phyloP scores from a whole-genome alignment of 192 early-diverging fungal genomes.

The Linnemannia zychae region DNA sequence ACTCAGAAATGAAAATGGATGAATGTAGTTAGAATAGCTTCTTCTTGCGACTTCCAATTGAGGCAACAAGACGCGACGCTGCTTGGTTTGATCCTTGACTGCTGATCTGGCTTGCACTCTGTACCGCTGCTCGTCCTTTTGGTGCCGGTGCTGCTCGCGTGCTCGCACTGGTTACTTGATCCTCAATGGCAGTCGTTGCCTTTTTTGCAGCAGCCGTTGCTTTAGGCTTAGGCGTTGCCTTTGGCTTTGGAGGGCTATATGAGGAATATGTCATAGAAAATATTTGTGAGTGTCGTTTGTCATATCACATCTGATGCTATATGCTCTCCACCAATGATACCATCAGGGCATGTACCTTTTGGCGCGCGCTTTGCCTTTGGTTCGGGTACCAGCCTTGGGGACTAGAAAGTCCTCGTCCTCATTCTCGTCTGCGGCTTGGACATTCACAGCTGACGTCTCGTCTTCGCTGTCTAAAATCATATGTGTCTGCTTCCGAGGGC shows the following conservation, averaged over 20 bases:
- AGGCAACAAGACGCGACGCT: slow-evolving; percentile 18
- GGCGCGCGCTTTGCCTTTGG: slow-evolving; percentile 28
- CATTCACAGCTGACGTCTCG: slow-evolving; percentile 5
- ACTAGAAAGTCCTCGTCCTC: slow-evolving; percentile 22
- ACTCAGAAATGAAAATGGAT: too few species aligned
- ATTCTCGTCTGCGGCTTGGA: slow-evolving; percentile 16
- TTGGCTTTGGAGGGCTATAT: slow-evolving; percentile 12
- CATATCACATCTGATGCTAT: not conserved
- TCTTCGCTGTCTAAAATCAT: slow-evolving; percentile 56
- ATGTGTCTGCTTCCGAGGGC: slow-evolving; percentile 22
- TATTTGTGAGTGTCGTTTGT: not conserved
- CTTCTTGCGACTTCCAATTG: slow-evolving; percentile 45
- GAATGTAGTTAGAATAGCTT: slow-evolving; percentile 11
- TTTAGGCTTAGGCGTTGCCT: not conserved
- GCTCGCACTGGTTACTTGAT: slow-evolving; percentile 28
- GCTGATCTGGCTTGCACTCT: not conserved
- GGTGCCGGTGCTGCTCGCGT: not conserved
- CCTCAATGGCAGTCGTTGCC: not conserved
- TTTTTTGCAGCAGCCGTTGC: not conserved
- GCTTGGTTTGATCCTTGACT: slow-evolving; percentile 24
- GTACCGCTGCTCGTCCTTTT: slow-evolving; percentile 24
- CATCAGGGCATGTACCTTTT: slow-evolving; percentile 20
- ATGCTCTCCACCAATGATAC: not conserved
- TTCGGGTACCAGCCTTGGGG: slow-evolving; percentile 21
- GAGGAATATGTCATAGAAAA: not conserved